Base-by-base conservation (phyloP, 441 rosid species). In the Populus tomentosa region DNA sequence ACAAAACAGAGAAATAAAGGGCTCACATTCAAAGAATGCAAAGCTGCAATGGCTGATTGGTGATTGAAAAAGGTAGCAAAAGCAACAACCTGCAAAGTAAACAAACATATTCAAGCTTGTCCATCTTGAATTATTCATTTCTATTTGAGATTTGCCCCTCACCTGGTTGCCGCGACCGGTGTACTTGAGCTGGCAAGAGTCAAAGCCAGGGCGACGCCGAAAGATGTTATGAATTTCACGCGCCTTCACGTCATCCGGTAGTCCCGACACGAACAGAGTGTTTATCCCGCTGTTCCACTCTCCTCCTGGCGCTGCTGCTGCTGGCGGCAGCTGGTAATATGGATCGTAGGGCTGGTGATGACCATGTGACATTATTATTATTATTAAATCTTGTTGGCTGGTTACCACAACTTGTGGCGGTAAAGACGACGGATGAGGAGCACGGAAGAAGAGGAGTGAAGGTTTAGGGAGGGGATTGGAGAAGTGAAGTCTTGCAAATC, bases 191-290 rank as follows among this genome's bases (percentile, higher is more conserved):
- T 94, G 96, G 78, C 90, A 90, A 75, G 85, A 87, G 35, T 91
- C 93, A 77, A 91, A 94, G 9, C 96, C 96, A 0, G 84, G 86
- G 70, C 90, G 88, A 1, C 88, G 90, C 21, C 94, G 94, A 78
- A 92, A 94, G 28, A 94, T 90, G 79, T 92, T 92, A 86, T 94
- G 94, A 82, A 94, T 91, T 85, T 91, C 98, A n/a, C 98, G 94
- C 14, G 93, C 90, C 84, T 87, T 92, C 10, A 92, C 92, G 78
- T 94, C 96, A 81, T 92, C 87, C 36, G 97, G 97, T 6, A 92
- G 91, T 10, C 98, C 94, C 56, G 97, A 90, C 77, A 94, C 85
- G 78, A 92, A 92, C 70, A 94, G 88, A 1, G 97, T 92, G 80
- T 87, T 90, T 35, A 94, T 86, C 33, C 82, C 88, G 69, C 85